Percentiles rank a stretch among this genome's conserved stretches.
Conservation (phyloP, 2,329 filamentous ascomycete genomes). For the Raffaelea ambrosiae region DNA sequence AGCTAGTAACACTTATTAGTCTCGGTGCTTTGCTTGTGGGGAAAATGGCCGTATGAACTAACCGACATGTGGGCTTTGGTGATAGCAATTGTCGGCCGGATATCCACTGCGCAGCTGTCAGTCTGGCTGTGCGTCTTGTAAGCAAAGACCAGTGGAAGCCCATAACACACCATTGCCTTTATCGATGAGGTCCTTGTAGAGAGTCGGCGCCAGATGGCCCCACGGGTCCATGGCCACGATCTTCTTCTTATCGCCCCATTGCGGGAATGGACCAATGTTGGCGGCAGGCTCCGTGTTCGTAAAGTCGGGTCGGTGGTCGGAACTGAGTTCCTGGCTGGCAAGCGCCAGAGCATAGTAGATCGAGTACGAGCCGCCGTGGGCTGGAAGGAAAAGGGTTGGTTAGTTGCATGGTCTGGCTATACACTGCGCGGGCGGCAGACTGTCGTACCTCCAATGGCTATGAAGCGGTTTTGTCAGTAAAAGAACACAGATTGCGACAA, state of each 20-base stretch:
- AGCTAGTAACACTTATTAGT: conserved; percentile 34
- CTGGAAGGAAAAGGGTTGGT: conserved; percentile 15
- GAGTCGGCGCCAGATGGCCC: conserved; percentile 77
- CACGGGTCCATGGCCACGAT: conserved; percentile 97
- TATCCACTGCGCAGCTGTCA: conserved; percentile 49
- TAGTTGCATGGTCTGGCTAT: conserved; percentile 19
- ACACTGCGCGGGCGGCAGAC: no score
- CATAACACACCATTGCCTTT: conserved; percentile 53
- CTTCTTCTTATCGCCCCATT: conserved; percentile 86
- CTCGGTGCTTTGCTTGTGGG: background rate
- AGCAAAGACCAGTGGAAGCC: background rate
- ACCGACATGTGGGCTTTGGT: conserved; percentile 89
- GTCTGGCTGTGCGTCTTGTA: no score
- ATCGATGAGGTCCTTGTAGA: conserved; percentile 71
- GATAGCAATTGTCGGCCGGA: conserved; percentile 83
- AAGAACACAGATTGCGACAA: background rate
- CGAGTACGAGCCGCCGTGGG: conserved; percentile 76
- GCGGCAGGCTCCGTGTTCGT: conserved; percentile 83
- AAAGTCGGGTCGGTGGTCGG: conserved; percentile 64
- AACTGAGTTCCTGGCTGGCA: conserved; percentile 78
- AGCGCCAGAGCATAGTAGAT: conserved; percentile 93
- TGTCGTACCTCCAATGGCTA: conserved; percentile 13
- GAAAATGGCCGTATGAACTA: background rate
- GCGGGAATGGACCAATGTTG: conserved; percentile 76
- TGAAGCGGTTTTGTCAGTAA: no score